Evolutionary conservation across 2,329 filamentous ascomycete genomes (phyloP), one percentile per base, ranked within the genome.

Genomic region (Fusarium marasasianum): DNA sequence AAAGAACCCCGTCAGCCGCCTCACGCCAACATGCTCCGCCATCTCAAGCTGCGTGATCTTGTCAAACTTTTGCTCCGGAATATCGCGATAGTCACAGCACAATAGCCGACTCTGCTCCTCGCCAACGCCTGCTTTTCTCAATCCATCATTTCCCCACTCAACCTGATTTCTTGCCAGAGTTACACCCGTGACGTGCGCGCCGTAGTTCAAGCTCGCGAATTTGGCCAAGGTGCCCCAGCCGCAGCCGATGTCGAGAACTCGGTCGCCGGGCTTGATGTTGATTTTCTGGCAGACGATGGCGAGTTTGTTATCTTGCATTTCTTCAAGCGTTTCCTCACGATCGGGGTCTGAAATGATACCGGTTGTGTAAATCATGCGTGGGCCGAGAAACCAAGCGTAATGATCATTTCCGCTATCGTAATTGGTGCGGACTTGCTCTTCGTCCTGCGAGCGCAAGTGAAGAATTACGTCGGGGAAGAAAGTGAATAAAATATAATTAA

Each of bases 41-140:
- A 98, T 98, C 84, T 98, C 95, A 50, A 98, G 90, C 84, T 95
- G 97, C 74, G 95, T 97, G 81, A 98, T 98, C 87, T 97, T 97
- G 84, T 96, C 91, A 87, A 95, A 98, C 78, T 92, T 86, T n/a
- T 92, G 90, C 44, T 93, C 88, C 17, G 94, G 93, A 74, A 96
- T 94, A 79, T 98, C 96, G 78, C 95, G 94, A 87, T 98, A 98
- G 84, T 98, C 96, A 88, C 94, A 93, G 89, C 95, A 98, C 67
- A 97, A 86, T 78, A 98, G 94, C 71, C 90, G 91, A 85, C 93
- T 96, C 86, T 98, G 95, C 75, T 92, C 89, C 81, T 97, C 93
- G 55, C 92, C 84, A 63, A 98, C 90, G 64, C 94, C 94, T 68
- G 90, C 91, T 76, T 91, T 91, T 80, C 93, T 91, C 55, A 98